Evolutionary conservation across 2,329 filamentous ascomycete species (phyloP), one percentile per base, ranked within the genome.

Genomic region (Pseudonectria buxi): DNA sequence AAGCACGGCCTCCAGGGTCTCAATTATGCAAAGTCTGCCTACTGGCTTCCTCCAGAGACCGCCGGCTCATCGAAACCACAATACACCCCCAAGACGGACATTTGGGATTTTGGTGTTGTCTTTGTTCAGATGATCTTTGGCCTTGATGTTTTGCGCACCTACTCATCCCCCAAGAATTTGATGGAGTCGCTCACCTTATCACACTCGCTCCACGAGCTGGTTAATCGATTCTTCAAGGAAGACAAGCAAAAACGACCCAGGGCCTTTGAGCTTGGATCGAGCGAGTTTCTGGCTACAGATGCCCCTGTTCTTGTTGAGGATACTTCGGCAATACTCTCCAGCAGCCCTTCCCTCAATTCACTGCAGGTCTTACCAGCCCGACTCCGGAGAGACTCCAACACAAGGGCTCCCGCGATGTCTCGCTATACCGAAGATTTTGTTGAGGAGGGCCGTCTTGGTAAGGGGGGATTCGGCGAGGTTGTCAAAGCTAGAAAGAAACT

Each of bases 51-150:
- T 2, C 84, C 88, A 2, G 88, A 95, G 60, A 72, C 88, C 33
- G 74, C 76, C 22, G 73, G 66, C 30, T 72, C 69, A 1, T 76
- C 72, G 40, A 81, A 74, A 18, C 72, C 72, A 22, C 68, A 83
- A 58, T 70, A 82, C 63, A 79, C 74, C 2, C 74, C 75, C 51
- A 95, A 95, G 58, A 86, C 87, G 0, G 92, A 96, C 57, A 77
- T 96, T 7, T 98, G 92, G 92, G 86, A 95, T 47, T 79, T 98
- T 51, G 92, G 92, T 4, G 78, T 95, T 22, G 76, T 95, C 5
- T 85, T 95, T 49, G 62, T 95, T 26, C 90, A 98, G 57, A 95
- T 96, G 87, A 75, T 92, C 4, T 90, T 95, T 57, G 92, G 92
- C 3, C 69, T 87, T 24, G 78, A 87, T 46, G 76, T 87, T 6